Conservation (phyloP, 345 rosid genomes). For the Pistacia integerrima region DNA sequence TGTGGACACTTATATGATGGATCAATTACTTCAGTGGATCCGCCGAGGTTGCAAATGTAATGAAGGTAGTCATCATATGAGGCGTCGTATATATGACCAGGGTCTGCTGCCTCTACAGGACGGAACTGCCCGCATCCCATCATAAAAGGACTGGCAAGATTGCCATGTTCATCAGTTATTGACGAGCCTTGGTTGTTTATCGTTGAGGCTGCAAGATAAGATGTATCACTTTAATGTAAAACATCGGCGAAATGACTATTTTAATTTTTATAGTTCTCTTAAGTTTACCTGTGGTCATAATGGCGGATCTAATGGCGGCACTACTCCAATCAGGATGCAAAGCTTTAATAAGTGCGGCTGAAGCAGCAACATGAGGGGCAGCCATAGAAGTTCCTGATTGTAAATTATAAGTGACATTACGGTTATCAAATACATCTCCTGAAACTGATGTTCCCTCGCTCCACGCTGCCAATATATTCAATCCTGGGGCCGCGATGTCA, state of each 20-base stretch:
- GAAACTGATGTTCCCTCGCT: slow-evolving; percentile 54
- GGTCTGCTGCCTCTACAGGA: slow-evolving; percentile 65
- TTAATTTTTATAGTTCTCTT: too few relatives aligned
- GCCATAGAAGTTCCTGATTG: slow-evolving; percentile 90
- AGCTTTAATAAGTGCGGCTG: slow-evolving; percentile 71
- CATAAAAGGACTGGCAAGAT: slow-evolving; percentile 53
- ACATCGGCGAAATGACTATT: not conserved
- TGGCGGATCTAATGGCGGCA: slow-evolving; percentile 86
- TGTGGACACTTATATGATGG: slow-evolving; percentile 46
- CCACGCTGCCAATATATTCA: slow-evolving; percentile 87
- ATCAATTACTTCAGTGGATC: not conserved
- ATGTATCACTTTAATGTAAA: not conserved
- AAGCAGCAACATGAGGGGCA: slow-evolving; percentile 84
- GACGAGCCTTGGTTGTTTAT: slow-evolving; percentile 46
- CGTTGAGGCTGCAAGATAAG: slow-evolving; percentile 44
- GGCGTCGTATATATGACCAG: slow-evolving; percentile 81
- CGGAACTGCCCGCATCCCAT: slow-evolving; percentile 69
- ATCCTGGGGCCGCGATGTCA: slow-evolving; percentile 79
- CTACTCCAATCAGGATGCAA: slow-evolving; percentile 79
- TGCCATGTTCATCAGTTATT: slow-evolving; percentile 49
- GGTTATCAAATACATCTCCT: slow-evolving; percentile 43
- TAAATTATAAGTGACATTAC: slow-evolving; percentile 47
- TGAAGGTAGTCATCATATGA: slow-evolving; percentile 53
- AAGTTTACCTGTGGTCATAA: slow-evolving; percentile 54
- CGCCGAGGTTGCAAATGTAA: slow-evolving; percentile 53